Evolutionary conservation across 148 eudicot species (phyloP).

Genomic region (Cornus florida): DNA sequence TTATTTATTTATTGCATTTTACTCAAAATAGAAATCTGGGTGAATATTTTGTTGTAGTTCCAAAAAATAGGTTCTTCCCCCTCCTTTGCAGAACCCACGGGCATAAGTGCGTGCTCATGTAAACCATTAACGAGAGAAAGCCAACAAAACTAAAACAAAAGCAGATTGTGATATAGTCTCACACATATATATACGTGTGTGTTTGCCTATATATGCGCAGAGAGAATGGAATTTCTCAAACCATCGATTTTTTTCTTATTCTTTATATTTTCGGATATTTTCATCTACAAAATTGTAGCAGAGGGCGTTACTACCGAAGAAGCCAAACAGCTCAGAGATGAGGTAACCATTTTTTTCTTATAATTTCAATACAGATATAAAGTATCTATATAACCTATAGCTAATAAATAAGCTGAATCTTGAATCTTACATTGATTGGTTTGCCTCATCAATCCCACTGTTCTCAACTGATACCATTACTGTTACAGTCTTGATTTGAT

Average conservation of each 20-base stretch:
- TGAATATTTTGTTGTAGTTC: no score
- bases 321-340: slow-evolving; percentile 82
- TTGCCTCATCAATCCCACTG: neutral
- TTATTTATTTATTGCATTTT: no score
- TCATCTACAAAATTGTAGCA: slow-evolving; percentile 36
- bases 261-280: slow-evolving; percentile 29
- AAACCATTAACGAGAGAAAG: no score
- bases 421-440: neutral
- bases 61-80: no score
- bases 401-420: slow-evolving; percentile 2
- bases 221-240: neutral
- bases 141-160: no score
- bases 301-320: slow-evolving; percentile 74
- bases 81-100: neutral
- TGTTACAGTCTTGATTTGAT: neutral
- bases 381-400: neutral
- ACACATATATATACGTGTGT: neutral
- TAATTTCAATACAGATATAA: no score
- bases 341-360: slow-evolving; percentile 38
- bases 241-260: slow-evolving; percentile 9
- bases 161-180: neutral
- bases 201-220: neutral
- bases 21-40: no score
- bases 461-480: neutral
- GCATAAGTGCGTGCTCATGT: neutral